These are phyloP conservation scores for Syncephalastrum monosporum DNA, from an alignment of 371 early-diverging fungal genomes.

Conservation along the genomic window DNA sequence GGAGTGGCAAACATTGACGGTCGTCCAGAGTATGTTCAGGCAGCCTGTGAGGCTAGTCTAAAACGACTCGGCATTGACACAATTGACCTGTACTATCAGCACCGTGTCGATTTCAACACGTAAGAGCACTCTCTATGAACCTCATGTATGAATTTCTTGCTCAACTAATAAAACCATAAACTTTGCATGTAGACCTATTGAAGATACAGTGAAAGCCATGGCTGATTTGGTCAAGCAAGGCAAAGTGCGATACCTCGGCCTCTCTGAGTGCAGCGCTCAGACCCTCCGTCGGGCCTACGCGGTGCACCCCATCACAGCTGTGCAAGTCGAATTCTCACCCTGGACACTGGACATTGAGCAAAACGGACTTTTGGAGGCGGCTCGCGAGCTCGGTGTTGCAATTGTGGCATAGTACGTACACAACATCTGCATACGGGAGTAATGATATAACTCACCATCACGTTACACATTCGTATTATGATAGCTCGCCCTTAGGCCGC, in stretches of 20 bases:
- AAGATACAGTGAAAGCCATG: slow-evolving; percentile 56
- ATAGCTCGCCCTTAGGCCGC: slow-evolving; percentile 52
- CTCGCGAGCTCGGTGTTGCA: slow-evolving; percentile 62
- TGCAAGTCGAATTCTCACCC: slow-evolving; percentile 55
- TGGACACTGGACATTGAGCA: slow-evolving; percentile 54
- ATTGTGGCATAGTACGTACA: slow-evolving; percentile 48
- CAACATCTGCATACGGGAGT: too few species aligned
- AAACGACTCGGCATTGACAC: slow-evolving; percentile 44
- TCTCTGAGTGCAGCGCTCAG: slow-evolving; percentile 56
- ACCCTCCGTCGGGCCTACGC: slow-evolving; percentile 57
- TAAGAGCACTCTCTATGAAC: background rate
- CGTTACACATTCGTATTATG: background rate
- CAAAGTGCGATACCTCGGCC: slow-evolving; percentile 58
- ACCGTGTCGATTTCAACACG: slow-evolving; percentile 49
- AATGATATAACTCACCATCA: background rate
- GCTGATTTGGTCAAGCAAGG: slow-evolving; percentile 62
- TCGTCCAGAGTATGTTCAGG: slow-evolving; percentile 49
- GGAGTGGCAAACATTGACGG: slow-evolving; percentile 23
- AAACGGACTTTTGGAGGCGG: slow-evolving; percentile 51
- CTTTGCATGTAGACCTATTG: slow-evolving; percentile 33
- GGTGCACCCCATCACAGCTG: slow-evolving; percentile 65
- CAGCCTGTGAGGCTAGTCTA: slow-evolving; percentile 42
- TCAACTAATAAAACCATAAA: too few species aligned
- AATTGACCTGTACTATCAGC: slow-evolving; percentile 63
- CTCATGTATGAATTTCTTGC: too few species aligned